Percentiles rank a stretch among this genome's conserved stretches.
Conservation (phyloP, 1,284 basidiomycete genomes). For the Fomes fomentarius region DNA sequence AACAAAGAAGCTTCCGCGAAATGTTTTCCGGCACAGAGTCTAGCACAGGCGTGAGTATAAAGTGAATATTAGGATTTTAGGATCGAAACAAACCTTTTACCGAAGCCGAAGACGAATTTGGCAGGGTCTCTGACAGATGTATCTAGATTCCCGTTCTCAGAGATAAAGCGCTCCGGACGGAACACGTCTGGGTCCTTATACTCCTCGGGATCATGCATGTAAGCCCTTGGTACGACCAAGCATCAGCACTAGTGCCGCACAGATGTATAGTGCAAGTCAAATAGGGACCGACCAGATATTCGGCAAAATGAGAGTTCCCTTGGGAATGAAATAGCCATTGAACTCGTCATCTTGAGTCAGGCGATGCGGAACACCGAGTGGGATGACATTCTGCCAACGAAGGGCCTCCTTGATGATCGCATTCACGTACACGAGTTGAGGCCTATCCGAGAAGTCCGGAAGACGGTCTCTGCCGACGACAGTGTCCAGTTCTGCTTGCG, state of each 20-base stretch:
- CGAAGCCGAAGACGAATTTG: constrained; percentile 6
- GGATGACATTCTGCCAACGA: neutral
- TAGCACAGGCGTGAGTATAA: neutral
- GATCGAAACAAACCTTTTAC: constrained; percentile 1
- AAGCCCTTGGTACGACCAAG: no score
- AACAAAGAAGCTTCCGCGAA: constrained; percentile 2
- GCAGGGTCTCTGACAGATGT: neutral
- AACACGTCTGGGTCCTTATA: constrained; percentile 1
- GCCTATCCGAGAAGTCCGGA: constrained; percentile 35
- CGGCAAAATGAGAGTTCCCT: neutral
- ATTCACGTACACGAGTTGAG: constrained; percentile 33
- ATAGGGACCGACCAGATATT: no score
- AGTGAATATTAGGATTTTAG: neutral
- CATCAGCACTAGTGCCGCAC: no score
- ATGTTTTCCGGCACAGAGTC: constrained; percentile 2
- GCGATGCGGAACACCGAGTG: neutral
- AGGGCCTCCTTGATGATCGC: constrained; percentile 36
- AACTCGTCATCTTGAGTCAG: no score
- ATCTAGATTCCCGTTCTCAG: constrained; percentile 2
- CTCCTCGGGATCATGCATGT: neutral
- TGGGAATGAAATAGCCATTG: no score
- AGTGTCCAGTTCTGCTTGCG: constrained; percentile 36
- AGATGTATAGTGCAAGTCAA: no score
- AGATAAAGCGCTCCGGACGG: constrained; percentile 9
- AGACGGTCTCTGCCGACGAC: constrained; percentile 34